Evolutionary conservation across 2,329 filamentous ascomycete species (phyloP).

Genomic region (Beauveria rudraprayagi): DNA sequence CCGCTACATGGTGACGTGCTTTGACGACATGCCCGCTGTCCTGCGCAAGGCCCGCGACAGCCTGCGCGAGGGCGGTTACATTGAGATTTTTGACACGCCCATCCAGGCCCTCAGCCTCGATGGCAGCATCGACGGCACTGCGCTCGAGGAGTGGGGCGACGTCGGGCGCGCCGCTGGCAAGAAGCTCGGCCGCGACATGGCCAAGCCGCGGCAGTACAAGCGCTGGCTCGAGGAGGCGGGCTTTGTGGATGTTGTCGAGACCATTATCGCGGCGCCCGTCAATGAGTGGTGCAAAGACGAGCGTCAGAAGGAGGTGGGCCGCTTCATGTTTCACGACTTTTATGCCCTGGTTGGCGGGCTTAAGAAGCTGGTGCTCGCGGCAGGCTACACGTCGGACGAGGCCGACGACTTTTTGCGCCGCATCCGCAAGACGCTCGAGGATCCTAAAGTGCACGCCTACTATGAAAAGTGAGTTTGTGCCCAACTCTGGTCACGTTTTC

Average conservation of each 20-base stretch:
- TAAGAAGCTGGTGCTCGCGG: slow-evolving; percentile 10
- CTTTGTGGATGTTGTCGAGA: slow-evolving; percentile 24
- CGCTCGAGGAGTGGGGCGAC: slow-evolving; percentile 17
- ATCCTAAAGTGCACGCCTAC: slow-evolving; percentile 5
- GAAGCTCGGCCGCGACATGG: slow-evolving; percentile 21
- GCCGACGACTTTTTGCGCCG: slow-evolving; percentile 7
- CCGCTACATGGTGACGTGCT: slow-evolving; percentile 42
- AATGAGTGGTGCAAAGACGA: slow-evolving; percentile 23
- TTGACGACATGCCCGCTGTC: slow-evolving; percentile 41
- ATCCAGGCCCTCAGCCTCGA: slow-evolving; percentile 16
- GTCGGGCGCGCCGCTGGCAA: slow-evolving; percentile 7
- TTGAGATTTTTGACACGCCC: slow-evolving; percentile 30
- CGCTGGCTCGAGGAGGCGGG: slow-evolving; percentile 24
- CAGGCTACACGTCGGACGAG: slow-evolving; percentile 2
- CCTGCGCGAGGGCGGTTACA: slow-evolving; percentile 32
- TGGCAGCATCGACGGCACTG: not conserved
- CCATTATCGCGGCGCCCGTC: slow-evolving; percentile 19
- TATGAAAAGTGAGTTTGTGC: slow-evolving; percentile 6
- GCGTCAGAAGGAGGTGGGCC: slow-evolving; percentile 9
- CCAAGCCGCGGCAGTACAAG: slow-evolving; percentile 17
- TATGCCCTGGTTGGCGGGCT: not conserved
- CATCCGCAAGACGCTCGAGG: slow-evolving; percentile 5
- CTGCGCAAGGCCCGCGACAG: slow-evolving; percentile 36
- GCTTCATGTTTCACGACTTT: slow-evolving; percentile 10
- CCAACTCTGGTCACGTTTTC: not conserved